These are phyloP conservation scores for Dipodascus geniculatus DNA, from an alignment of 805 yeast species.

Conservation along the genomic window DNA sequence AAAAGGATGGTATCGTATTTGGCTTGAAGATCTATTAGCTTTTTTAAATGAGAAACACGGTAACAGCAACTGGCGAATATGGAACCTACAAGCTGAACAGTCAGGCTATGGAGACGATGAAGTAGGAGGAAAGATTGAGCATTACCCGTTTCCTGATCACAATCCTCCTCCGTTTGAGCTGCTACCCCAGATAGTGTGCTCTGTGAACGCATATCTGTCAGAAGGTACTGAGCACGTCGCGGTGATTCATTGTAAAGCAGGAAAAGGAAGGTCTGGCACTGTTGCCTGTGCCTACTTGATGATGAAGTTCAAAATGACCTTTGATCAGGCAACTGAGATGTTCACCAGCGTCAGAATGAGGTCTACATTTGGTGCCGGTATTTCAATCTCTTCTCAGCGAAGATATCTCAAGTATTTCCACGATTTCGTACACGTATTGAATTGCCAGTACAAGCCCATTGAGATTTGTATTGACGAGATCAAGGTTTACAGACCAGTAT, in stretches of 20 bases:
- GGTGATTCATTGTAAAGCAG: constrained; percentile 77
- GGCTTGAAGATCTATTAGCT: constrained; percentile 37
- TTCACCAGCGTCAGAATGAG: constrained; percentile 53
- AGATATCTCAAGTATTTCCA: constrained; percentile 54
- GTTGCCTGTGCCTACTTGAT: constrained; percentile 61
- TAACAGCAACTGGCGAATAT: constrained; percentile 48
- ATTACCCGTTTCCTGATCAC: constrained; percentile 66
- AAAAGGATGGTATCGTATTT: constrained; percentile 39
- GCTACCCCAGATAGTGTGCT: constrained; percentile 34
- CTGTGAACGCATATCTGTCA: constrained; percentile 34
- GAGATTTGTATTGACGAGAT: constrained; percentile 14
- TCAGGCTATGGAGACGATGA: constrained; percentile 29
- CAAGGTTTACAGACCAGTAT: constrained; percentile 10
- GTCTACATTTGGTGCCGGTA: constrained; percentile 46
- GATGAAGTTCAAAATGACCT: constrained; percentile 29
- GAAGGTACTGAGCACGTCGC: constrained; percentile 36
- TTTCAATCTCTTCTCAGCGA: constrained; percentile 58
- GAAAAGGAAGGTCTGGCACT: constrained; percentile 86
- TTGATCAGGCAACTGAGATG: constrained; percentile 35
- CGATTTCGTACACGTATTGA: constrained; percentile 16
- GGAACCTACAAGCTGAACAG: constrained; percentile 59
- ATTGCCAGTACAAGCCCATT: constrained; percentile 11
- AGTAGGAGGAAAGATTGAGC: constrained; percentile 26
- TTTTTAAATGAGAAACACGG: constrained; percentile 39
- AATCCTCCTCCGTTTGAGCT: constrained; percentile 53